Evolutionary conservation across 192 early-diverging fungal genomes (phyloP).

Genomic region (Neocallimastix lanati): DNA sequence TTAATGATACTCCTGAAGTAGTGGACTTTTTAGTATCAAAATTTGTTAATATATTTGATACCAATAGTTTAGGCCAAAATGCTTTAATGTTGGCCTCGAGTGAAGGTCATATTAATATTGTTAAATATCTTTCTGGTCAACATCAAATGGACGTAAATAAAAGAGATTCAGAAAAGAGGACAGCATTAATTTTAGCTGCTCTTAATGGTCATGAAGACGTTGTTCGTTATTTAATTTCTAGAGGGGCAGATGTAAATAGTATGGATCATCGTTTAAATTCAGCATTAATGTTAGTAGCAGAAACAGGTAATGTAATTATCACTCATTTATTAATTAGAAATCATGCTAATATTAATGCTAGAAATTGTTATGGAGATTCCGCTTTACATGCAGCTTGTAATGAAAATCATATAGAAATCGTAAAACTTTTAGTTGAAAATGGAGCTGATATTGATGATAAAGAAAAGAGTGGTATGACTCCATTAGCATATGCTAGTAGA

Average conservation of each 20-base stretch:
- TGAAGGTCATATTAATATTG: background rate
- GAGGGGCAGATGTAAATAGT: background rate
- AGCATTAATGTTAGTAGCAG: background rate
- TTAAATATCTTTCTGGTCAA: background rate
- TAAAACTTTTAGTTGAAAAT: background rate
- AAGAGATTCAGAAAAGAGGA: background rate
- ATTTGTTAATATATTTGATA: background rate
- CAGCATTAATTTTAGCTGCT: background rate
- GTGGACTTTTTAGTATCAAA: background rate
- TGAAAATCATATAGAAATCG: background rate
- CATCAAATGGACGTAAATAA: background rate
- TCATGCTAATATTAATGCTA: background rate
- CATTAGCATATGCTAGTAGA: background rate
- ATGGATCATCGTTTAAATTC: background rate
- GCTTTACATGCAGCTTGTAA: background rate
- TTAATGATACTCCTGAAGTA: background rate
- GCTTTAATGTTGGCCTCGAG: background rate
- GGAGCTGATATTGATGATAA: background rate
- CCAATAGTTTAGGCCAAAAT: background rate
- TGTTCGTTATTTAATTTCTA: background rate
- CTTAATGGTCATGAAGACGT: background rate
- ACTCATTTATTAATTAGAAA: background rate
- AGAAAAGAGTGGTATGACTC: background rate
- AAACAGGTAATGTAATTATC: background rate
- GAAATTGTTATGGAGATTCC: background rate